Evolutionary conservation across 805 yeast genomes (phyloP).

Genomic region (Starmerella etchellsii): DNA sequence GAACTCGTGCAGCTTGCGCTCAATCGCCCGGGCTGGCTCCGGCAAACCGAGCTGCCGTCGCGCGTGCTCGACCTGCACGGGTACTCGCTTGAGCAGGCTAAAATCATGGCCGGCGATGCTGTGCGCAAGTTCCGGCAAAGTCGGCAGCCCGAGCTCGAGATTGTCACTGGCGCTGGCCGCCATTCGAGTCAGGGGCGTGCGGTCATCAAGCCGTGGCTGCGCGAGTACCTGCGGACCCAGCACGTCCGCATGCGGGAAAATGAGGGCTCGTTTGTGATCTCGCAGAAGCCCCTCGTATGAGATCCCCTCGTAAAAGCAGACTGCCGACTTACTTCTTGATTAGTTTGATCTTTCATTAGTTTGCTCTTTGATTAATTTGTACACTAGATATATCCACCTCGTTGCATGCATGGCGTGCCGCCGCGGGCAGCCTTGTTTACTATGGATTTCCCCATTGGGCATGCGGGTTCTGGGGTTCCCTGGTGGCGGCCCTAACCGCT

Average conservation of each 20-base stretch:
- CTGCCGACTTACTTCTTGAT: neutral
- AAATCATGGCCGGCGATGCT: conserved; percentile 6
- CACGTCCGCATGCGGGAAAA: conserved; percentile 6
- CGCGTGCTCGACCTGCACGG: conserved; percentile 14
- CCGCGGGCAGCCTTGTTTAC: too few species aligned
- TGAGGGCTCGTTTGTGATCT: conserved; percentile 13
- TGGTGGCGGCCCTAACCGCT: too few species aligned
- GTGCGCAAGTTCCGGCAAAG: neutral
- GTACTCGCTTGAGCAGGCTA: conserved; percentile 11
- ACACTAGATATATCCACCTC: too few species aligned
- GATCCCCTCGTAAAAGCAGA: neutral
- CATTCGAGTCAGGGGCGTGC: conserved; percentile 12
- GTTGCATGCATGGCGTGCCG: too few species aligned
- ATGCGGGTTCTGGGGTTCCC: too few species aligned
- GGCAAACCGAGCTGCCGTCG: neutral
- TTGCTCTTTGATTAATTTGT: too few species aligned
- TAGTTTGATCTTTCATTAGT: neutral
- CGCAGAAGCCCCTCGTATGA: too few species aligned
- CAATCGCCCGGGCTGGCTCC: neutral
- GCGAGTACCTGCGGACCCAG: conserved; percentile 4
- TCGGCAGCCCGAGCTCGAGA: conserved; percentile 2
- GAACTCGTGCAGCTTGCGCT: conserved; percentile 6
- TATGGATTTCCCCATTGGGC: too few species aligned
- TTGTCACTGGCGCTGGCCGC: conserved; percentile 16
- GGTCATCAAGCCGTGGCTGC: conserved; percentile 15